These are phyloP conservation scores for Lactuca sativa DNA, from an alignment of 129 eudicot genomes.

Conservation along the genomic window DNA sequence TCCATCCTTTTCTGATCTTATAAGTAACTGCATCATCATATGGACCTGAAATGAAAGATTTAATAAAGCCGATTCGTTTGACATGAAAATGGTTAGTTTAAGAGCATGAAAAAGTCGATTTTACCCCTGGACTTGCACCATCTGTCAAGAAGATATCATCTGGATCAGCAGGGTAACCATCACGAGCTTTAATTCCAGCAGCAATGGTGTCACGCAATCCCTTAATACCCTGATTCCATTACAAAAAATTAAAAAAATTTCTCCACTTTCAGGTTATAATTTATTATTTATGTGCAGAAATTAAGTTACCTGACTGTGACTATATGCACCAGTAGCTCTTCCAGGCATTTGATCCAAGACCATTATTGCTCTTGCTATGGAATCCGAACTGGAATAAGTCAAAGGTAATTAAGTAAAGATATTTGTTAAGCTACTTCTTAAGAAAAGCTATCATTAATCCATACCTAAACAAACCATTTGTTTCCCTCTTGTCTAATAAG, in stretches of 20 bases:
- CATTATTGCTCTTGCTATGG: constrained; percentile 72
- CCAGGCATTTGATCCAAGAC: constrained; percentile 91
- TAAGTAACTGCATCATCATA: too few relatives aligned
- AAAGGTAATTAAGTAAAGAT: constrained; percentile 8
- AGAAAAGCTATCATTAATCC: too few relatives aligned
- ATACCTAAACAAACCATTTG: constrained; percentile 78
- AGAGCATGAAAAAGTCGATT: background rate
- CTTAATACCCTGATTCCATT: constrained; percentile 61
- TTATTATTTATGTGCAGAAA: too few relatives aligned
- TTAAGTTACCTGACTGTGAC: too few relatives aligned
- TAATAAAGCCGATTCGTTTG: constrained; percentile 1
- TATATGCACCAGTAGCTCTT: constrained; percentile 93
- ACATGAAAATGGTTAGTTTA: too few relatives aligned
- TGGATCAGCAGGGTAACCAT: too few relatives aligned
- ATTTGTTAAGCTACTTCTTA: constrained; percentile 1
- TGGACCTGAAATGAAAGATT: constrained; percentile 58
- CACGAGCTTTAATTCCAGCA: constrained; percentile 94
- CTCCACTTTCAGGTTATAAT: too few relatives aligned
- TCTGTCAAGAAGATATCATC: constrained; percentile 90
- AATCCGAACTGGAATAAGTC: constrained; percentile 56
- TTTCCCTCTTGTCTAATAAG: too few relatives aligned
- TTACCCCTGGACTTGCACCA: too few relatives aligned
- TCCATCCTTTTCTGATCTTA: constrained; percentile 72
- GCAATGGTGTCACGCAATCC: constrained; percentile 88
- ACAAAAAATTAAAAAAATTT: constrained; percentile 8